Percentiles rank a stretch among this genome's conserved stretches.
Conservation (phyloP, 2,329 filamentous ascomycete genomes). For the Fusarium ramigenum region DNA sequence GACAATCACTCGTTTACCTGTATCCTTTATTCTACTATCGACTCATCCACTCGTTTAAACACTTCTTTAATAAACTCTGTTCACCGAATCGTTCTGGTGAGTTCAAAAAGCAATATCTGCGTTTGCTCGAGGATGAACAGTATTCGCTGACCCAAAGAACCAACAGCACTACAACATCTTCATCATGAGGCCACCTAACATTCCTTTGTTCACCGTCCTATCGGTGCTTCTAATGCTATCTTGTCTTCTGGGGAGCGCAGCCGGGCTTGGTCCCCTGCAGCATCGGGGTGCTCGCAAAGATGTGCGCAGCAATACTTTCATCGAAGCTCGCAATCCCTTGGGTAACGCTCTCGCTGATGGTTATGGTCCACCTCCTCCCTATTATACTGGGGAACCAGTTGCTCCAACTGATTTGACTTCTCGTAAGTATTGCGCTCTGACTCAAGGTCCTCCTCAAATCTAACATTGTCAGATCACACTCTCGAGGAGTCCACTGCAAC, state of each 20-base stretch:
- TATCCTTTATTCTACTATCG: conserved; percentile 2
- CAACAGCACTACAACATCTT: conserved; percentile 7
- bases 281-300: not conserved
- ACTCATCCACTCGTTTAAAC: conserved; percentile 10
- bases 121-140: not conserved
- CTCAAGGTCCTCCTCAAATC: not conserved
- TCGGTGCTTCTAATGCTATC: conserved; percentile 43
- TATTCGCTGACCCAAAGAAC: not conserved
- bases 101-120: not conserved
- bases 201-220: conserved; percentile 46
- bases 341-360: conserved; percentile 22
- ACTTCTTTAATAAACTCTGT: not conserved
- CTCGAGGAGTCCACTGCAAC: conserved; percentile 1
- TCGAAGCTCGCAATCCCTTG: conserved; percentile 13
- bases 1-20: conserved; percentile 20
- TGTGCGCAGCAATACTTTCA: conserved; percentile 8
- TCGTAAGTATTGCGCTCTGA: conserved; percentile 13
- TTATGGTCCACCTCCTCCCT: conserved; percentile 38
- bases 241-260: conserved; percentile 19
- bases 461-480: conserved; percentile 26
- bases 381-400: conserved; percentile 25
- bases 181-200: conserved; percentile 51
- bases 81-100: not conserved
- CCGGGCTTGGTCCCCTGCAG: conserved; percentile 8
- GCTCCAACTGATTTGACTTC: not conserved